Evolutionary conservation across 345 rosid genomes (phyloP), one percentile per base, ranked within the genome.

Genomic region (Eucalyptus victrix): DNA sequence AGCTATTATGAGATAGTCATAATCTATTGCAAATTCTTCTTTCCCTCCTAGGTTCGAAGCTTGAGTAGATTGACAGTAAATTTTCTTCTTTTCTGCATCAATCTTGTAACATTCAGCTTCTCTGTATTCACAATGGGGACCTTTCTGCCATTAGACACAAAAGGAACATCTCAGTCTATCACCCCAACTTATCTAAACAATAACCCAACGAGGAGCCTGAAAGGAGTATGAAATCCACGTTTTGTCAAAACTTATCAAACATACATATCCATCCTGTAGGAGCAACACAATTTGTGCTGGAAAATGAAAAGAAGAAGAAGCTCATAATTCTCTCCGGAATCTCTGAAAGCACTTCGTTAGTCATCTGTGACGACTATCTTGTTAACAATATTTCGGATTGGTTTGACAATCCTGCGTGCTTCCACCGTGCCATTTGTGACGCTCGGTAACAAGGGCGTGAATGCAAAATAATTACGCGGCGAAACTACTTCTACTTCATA

Each of bases 341-440:
- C 37, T 86, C 12, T 49, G 28, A 76, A 37, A 40, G 83, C 47
- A 40, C 30, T 37, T 76, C 47, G 23, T 6, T 21, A 21, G 47
- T 40, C 47, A 76, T 37, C 83, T 76, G 47, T 37, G 83, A 76
- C 83, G 23, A 37, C 23, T 87, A 96, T 97, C 95, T 95, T 95
- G 88, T 90, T 92, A 51, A 94, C 89, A 54, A 97, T 96, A 50
- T 91, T 94, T 81, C 94, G 96, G 89, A 96, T 92, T 3, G 99
- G 98, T 89, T 97, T 44, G 45, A 97, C 97, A 32, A 97, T 91
- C 93, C 99, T 97, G n/a, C 99, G 97, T 37, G 98, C 96, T 90
- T 97, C 98, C 3, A 96, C 96, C 1, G 98, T 95, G 44, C 99
- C 98, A 93, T 92, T 94, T 40, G 98, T 95, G 34, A 96, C 97